These are phyloP conservation scores for Leccinum colubrinum DNA, from an alignment of 1,284 basidiomycete species.

Conservation along the genomic window DNA sequence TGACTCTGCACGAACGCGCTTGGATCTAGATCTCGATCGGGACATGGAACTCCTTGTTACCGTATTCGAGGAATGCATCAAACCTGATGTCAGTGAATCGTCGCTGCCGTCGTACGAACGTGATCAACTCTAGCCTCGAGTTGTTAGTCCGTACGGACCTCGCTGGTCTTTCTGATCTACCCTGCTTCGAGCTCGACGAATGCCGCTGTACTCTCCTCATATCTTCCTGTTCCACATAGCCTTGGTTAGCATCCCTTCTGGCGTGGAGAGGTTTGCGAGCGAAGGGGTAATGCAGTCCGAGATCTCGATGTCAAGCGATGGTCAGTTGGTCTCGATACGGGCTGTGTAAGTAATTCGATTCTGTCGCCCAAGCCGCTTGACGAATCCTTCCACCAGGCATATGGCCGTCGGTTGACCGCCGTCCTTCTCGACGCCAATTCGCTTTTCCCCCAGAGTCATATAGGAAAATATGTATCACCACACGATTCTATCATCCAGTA, in stretches of 20 bases:
- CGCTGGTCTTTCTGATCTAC: conserved; percentile 63
- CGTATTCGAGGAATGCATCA: too few relatives aligned
- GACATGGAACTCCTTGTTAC: too few relatives aligned
- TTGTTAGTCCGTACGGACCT: conserved; percentile 71
- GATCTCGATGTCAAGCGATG: conserved; percentile 78
- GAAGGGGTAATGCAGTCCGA: conserved; percentile 73
- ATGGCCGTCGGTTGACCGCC: conserved; percentile 52
- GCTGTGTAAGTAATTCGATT: conserved; percentile 56
- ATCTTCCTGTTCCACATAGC: conserved; percentile 86
- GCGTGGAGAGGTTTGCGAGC: conserved; percentile 84
- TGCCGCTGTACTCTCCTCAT: conserved; percentile 70
- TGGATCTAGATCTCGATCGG: too few relatives aligned
- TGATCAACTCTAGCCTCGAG: conserved; percentile 76
- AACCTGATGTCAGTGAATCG: too few relatives aligned
- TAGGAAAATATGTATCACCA: background rate
- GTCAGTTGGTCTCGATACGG: conserved; percentile 79
- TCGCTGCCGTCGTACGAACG: conserved; percentile 45
- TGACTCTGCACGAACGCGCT: too few relatives aligned
- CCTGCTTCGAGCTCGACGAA: conserved; percentile 57
- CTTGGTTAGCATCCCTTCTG: conserved; percentile 71
- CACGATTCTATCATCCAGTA: conserved; percentile 21
- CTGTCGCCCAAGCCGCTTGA: background rate
- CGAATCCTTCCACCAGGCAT: conserved; percentile 36
- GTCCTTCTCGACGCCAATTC: conserved; percentile 47
- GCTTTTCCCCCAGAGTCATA: conserved; percentile 4